Percentiles rank a stretch among this genome's conserved stretches.
Evolutionary conservation across 1,284 basidiomycete genomes (phyloP).

Genomic region (Sporisorium graminicola): DNA sequence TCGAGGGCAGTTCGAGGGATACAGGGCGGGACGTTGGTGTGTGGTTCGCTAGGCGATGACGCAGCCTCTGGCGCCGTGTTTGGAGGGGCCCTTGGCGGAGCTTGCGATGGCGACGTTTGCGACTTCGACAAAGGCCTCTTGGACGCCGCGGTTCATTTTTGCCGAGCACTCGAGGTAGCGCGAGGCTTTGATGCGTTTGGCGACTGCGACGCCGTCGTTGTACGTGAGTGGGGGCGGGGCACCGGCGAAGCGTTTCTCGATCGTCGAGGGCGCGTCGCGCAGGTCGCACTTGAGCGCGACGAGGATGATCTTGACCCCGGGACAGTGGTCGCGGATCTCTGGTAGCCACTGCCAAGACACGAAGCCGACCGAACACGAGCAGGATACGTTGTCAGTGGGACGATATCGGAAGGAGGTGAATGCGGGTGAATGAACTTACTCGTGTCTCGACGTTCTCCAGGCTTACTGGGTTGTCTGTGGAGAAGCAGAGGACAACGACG

Average conservation of each 20-base stretch:
- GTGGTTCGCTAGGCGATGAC: slow-evolving; percentile 16
- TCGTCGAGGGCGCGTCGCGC: slow-evolving; percentile 79
- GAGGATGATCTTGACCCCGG: slow-evolving; percentile 84
- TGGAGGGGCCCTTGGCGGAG: neutral
- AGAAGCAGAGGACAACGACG: slow-evolving; percentile 71
- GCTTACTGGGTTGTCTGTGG: slow-evolving; percentile 76
- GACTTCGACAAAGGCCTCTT: slow-evolving; percentile 79
- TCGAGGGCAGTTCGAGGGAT: no score
- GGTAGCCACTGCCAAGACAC: slow-evolving; percentile 79
- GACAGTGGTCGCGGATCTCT: slow-evolving; percentile 85
- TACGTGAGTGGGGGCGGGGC: slow-evolving; percentile 77
- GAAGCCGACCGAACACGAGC: no score
- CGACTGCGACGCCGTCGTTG: slow-evolving; percentile 75
- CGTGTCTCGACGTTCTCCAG: slow-evolving; percentile 88
- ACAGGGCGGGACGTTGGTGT: neutral
- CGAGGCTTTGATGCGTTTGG: slow-evolving; percentile 38
- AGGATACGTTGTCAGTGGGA: no score
- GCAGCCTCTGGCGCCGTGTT: neutral
- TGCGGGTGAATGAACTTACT: no score
- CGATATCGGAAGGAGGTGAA: no score
- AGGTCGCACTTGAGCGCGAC: slow-evolving; percentile 89
- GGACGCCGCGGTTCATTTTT: slow-evolving; percentile 92
- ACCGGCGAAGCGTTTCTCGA: slow-evolving; percentile 72
- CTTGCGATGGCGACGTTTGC: slow-evolving; percentile 23
- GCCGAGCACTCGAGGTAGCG: slow-evolving; percentile 83